Evolutionary conservation across 2,329 filamentous ascomycete genomes (phyloP), one percentile per base, ranked within the genome.

Genomic region (Fusarium sarcochroum): DNA sequence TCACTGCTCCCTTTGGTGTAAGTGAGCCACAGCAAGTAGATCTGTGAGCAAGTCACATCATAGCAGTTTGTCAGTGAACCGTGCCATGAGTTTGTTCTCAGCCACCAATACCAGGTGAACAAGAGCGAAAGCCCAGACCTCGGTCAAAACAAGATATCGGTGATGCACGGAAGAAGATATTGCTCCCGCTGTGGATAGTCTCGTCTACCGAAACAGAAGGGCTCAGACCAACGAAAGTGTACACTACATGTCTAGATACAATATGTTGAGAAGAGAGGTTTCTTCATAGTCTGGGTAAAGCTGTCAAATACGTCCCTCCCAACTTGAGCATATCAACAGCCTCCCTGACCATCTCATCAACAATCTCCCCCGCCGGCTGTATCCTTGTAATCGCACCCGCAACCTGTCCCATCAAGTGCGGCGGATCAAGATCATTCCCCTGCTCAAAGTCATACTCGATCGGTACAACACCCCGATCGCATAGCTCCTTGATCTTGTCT

Each of bases 321-420:
- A 85, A 76, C 77, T 84, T 88, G 72, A 97, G 76, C 84, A 91
- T 88, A 2, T 87, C 85, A 10, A 90, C 89, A 2, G 93, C 93
- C 77, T 94, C 90, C 20, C 82, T 80, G 11, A 97, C 92, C 93
- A 98, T 98, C 70, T 97, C 93, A 63, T 90, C 87, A n/a, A 98
- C 90, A 81, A 98, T 97, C 68, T 90, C 86, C 46, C 83, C 87
- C 0, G 95, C 95, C 0, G 94, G 93, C 83, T 96, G 89, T 62
- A 98, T 88, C 70, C 90, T 89, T 34, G 82, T 79, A 58, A 98
- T 92, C 2, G 90, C 86, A 3, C 92, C 94, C 1, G 93, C 92
- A 10, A 98, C 94, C 82, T 97, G 93, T 2, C 95, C 95, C 95
- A 98, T 98, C 75, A 98, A 77, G 79, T 95, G 94, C 14, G 95